Base-by-base conservation (phyloP, 805 yeast genomes). In the Isabelozyma rhagii region DNA sequence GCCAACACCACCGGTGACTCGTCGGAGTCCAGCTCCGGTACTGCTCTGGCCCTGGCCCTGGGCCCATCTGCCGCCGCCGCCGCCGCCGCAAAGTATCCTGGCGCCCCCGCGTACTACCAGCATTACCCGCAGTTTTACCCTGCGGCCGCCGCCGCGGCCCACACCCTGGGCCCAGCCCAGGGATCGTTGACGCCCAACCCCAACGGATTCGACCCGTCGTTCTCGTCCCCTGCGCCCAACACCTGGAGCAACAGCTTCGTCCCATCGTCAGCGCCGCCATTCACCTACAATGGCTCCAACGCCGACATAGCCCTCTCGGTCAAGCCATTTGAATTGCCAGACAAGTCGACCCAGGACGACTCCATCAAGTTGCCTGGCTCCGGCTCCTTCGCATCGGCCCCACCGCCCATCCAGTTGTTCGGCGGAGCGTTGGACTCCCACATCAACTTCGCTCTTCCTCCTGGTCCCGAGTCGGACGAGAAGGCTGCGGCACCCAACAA, bases 241-340 rank as follows among this genome's bases (percentile, higher is more conserved):
- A 69, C 79, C 7, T 69, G 74, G 72, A 63, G 63, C 45, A 60
- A 53, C 49, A 59, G 50, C 29, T 68, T 63, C 44, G 52, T 69
- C 18, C 75, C 75, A 1, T 58, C 64, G 28, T 60, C 72, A 4
- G 75, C 75, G 4, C 76, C 75, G 15, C 75, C 75, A 0, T 62
- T 68, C 41, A 54, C 60, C 18, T 64, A 64, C 42, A 44, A 34
- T 29, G 38, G 29, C 11, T 15, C 39, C 25, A 44, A 31, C 17
- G 15, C 39, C 44, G 51, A 49, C 17, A 15, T 44, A 17, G 18
- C 50, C 8, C 51, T 61, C 51, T 56, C 54, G 39, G 58, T 61
- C 7, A 59, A 58, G 39, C 68, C 69, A 5, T 63, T 63, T 43
- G 60, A 56, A 34, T 52, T 63, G 41, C 69, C 69, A 6, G 67